Conservation (phyloP, 2,329 filamentous ascomycete genomes). For the Mollisia scopiformis region DNA sequence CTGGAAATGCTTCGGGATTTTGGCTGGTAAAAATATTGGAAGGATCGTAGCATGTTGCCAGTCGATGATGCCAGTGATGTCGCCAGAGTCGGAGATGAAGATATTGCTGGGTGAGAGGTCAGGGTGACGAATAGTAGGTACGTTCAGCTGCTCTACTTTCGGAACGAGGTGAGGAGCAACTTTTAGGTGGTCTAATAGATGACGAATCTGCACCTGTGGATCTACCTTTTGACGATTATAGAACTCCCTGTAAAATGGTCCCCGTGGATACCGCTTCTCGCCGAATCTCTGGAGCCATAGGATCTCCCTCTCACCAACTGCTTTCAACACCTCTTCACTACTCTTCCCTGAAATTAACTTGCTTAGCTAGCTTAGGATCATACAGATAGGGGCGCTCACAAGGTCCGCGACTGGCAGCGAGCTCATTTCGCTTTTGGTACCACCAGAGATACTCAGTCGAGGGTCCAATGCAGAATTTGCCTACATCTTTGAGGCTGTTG, state of each 20-base stretch:
- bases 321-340: constrained; percentile 22
- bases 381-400: constrained; percentile 18
- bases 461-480: constrained; percentile 24
- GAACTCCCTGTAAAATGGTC: constrained; percentile 23
- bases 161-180: constrained; percentile 23
- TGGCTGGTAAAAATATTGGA: constrained; percentile 34
- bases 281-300: constrained; percentile 22
- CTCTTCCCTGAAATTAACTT: constrained; percentile 16
- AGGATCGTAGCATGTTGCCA: constrained; percentile 37
- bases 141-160: constrained; percentile 16
- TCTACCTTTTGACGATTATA: constrained; percentile 22
- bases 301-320: constrained; percentile 22
- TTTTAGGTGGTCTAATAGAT: constrained; percentile 24
- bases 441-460: constrained; percentile 28
- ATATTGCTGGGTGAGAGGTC: constrained; percentile 36
- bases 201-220: constrained; percentile 19
- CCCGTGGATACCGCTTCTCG: constrained; percentile 19
- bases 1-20: constrained; percentile 39
- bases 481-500: constrained; percentile 5
- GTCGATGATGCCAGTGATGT: constrained; percentile 37
- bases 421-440: constrained; percentile 23
- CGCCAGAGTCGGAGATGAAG: constrained; percentile 31
- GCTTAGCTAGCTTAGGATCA: constrained; percentile 6
- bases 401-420: constrained; percentile 21
- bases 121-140: constrained; percentile 23